A percentile compares a stretch with the other conserved stretches of the same genome.
Conservation (phyloP, 1,284 basidiomycete genomes). For the Puccinia hordei region DNA sequence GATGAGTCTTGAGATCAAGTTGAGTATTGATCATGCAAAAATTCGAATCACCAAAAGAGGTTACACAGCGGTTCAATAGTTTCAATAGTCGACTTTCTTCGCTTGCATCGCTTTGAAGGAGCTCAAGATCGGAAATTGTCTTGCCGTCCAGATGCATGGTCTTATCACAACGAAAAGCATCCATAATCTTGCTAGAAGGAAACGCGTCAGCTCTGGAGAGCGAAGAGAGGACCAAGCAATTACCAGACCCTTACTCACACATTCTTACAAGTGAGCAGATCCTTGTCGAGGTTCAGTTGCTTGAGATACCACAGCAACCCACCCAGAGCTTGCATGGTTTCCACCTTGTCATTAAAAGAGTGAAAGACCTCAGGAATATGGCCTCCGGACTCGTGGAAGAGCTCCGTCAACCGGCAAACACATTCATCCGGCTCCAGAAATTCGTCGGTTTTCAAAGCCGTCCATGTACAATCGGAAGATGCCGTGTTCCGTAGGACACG, state of each 20-base stretch:
- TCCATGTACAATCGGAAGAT: constrained; percentile 72
- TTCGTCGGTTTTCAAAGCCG: constrained; percentile 74
- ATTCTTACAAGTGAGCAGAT: constrained; percentile 66
- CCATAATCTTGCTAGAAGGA: constrained; percentile 73
- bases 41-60: constrained; percentile 73
- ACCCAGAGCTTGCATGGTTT: constrained; percentile 79
- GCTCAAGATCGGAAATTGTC: constrained; percentile 86
- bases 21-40: constrained; percentile 7
- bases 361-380: constrained; percentile 74
- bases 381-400: constrained; percentile 62
- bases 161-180: constrained; percentile 83
- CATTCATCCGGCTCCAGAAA: constrained; percentile 76
- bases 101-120: constrained; percentile 86
- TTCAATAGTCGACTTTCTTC: constrained; percentile 83
- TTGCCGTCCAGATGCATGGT: constrained; percentile 87
- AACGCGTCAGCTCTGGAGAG: constrained; percentile 67
- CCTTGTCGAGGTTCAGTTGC: constrained; percentile 88
- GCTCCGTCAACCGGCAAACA: constrained; percentile 68
- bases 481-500: constrained; percentile 56
- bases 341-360: constrained; percentile 68
- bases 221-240: constrained; percentile 59
- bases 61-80: constrained; percentile 77
- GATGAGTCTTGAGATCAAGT: neutral
- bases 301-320: constrained; percentile 88
- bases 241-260: neutral